phyloP scores from a whole-genome alignment of 805 yeast genomes.

The Saccharomycopsis sp. region DNA sequence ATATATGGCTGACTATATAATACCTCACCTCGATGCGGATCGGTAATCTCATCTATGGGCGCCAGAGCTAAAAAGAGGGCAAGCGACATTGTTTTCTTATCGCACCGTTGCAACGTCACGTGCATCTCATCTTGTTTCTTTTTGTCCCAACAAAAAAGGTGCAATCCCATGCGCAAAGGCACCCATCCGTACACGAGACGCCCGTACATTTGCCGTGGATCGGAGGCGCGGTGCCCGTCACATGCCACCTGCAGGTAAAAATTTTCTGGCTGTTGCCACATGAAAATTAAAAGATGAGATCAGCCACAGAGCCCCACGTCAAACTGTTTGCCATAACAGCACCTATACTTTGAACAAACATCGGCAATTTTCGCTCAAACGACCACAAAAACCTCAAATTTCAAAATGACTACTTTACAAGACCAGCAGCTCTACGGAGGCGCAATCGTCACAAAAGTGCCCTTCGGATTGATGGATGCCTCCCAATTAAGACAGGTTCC shows the following conservation, averaged over 20 bases:
- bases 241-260: not conserved
- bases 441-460: slow-evolving; percentile 56
- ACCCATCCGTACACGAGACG: not conserved
- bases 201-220: too few species aligned
- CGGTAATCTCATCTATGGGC: too few species aligned
- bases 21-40: too few species aligned
- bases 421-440: slow-evolving; percentile 62
- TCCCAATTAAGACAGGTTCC: slow-evolving; percentile 78
- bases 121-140: not conserved
- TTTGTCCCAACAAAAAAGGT: not conserved
- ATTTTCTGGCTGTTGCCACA: not conserved
- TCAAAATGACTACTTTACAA: not conserved
- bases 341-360: too few species aligned
- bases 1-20: too few species aligned
- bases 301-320: too few species aligned
- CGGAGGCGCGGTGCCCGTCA: too few species aligned
- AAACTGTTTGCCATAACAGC: too few species aligned
- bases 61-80: too few species aligned
- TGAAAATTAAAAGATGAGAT: too few species aligned
- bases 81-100: not conserved
- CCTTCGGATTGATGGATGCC: slow-evolving; percentile 64
- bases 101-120: not conserved
- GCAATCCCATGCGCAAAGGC: not conserved
- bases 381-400: too few species aligned
- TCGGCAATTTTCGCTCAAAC: too few species aligned